These are phyloP conservation scores for Gossypioides kirkii DNA, from an alignment of 345 rosid species.

Conservation along the genomic window DNA sequence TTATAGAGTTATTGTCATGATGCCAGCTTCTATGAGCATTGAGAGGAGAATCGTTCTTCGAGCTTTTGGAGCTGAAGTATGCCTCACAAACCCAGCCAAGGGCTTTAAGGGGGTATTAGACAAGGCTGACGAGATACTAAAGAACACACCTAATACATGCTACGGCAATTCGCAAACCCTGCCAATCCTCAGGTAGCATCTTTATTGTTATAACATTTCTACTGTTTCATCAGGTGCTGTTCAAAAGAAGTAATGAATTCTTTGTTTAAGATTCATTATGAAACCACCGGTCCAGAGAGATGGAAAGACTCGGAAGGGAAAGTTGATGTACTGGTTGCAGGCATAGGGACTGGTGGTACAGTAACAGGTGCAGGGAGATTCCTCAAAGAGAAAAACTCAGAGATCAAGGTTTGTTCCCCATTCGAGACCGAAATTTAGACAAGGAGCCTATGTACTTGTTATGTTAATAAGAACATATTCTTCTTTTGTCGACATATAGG, in stretches of 20 bases:
- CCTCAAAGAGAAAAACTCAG: background rate
- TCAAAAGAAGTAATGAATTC: background rate
- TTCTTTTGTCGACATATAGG: conserved; percentile 14
- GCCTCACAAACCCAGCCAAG: conserved; percentile 41
- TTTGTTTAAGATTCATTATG: conserved; percentile 57
- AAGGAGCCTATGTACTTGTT: background rate
- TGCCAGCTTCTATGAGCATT: conserved; percentile 53
- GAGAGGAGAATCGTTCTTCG: conserved; percentile 58
- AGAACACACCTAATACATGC: conserved; percentile 44
- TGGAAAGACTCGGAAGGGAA: conserved; percentile 57
- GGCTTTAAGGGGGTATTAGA: conserved; percentile 35
- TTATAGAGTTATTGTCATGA: conserved; percentile 48
- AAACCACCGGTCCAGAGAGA: conserved; percentile 68
- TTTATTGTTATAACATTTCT: background rate
- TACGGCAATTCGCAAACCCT: conserved; percentile 17
- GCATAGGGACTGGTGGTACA: conserved; percentile 67
- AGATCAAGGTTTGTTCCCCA: background rate
- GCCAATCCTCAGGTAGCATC: conserved; percentile 57
- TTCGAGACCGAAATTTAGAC: background rate
- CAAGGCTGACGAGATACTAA: conserved; percentile 53
- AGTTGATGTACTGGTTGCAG: conserved; percentile 46
- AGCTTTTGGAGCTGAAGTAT: conserved; percentile 73
- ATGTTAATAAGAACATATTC: background rate
- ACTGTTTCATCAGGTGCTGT: background rate
- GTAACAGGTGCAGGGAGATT: background rate